A percentile compares a stretch with the other conserved stretches of the same genome.
phyloP scores from a whole-genome alignment of 1,139 yeast genomes.

The Candida pseudoviswanathii region DNA sequence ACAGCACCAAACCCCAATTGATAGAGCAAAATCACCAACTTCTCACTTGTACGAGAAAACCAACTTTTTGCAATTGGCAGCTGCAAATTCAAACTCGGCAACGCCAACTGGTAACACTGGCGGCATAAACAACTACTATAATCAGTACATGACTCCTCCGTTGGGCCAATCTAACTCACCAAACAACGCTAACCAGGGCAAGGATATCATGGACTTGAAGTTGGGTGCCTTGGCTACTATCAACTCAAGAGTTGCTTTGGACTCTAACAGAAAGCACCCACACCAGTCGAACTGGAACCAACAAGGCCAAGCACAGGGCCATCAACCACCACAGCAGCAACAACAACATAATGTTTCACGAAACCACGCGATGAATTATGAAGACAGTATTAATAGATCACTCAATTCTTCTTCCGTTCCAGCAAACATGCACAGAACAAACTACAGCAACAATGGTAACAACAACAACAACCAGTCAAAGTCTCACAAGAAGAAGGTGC shows the following conservation, averaged over 20 bases:
- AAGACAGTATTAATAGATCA: slow-evolving; percentile 39
- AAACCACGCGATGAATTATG: slow-evolving; percentile 21
- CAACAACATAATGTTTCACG: slow-evolving; percentile 12
- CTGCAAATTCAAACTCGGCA: slow-evolving; percentile 25
- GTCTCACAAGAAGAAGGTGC: slow-evolving; percentile 11
- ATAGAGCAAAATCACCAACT: slow-evolving; percentile 46
- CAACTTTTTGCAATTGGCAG: slow-evolving; percentile 48
- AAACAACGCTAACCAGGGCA: not conserved
- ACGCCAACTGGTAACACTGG: slow-evolving; percentile 12
- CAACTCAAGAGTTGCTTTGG: slow-evolving; percentile 61
- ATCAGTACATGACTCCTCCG: slow-evolving; percentile 5
- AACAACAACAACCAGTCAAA: slow-evolving; percentile 9
- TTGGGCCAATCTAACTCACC: slow-evolving; percentile 1
- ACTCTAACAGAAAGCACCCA: slow-evolving; percentile 48
- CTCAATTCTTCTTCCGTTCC: slow-evolving; percentile 45
- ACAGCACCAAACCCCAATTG: slow-evolving; percentile 23
- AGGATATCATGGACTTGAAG: slow-evolving; percentile 44
- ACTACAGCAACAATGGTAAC: slow-evolving; percentile 12
- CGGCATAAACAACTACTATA: slow-evolving; percentile 17
- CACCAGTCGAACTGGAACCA: slow-evolving; percentile 14
- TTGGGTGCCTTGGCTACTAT: slow-evolving; percentile 67
- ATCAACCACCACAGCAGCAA: slow-evolving; percentile 16
- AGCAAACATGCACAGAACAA: slow-evolving; percentile 8
- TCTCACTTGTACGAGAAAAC: slow-evolving; percentile 49
- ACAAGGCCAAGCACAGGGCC: slow-evolving; percentile 7